Percentiles rank a stretch among this genome's conserved stretches.
Conservation (phyloP, 2,329 filamentous ascomycete genomes). For the Apiospora phragmitis region DNA sequence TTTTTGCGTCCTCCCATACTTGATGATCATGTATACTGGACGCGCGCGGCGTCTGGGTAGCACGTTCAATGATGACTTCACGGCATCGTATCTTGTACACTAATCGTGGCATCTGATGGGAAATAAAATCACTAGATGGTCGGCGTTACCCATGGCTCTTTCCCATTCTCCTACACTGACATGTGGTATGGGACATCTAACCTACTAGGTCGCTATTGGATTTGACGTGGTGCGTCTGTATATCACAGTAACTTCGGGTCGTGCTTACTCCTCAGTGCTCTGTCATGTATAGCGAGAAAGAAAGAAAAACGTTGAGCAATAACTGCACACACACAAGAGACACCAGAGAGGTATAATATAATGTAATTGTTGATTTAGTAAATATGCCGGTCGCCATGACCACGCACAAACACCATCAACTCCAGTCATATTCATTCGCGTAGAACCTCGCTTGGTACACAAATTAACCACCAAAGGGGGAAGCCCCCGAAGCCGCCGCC, state of each 20-base stretch:
- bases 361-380: background rate
- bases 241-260: background rate
- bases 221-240: background rate
- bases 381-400: background rate
- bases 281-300: background rate
- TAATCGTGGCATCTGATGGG: constrained; percentile 7
- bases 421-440: background rate
- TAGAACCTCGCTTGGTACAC: background rate
- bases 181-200: background rate
- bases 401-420: background rate
- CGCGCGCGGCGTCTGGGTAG: constrained; percentile 8
- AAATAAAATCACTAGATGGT: constrained; percentile 6
- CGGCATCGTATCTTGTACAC: constrained; percentile 8
- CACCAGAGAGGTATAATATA: background rate
- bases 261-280: too few relatives aligned
- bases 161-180: background rate
- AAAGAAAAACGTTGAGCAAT: background rate
- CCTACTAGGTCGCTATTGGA: background rate
- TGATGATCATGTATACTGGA: constrained; percentile 1
- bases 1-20: constrained; percentile 1
- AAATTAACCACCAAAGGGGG: background rate
- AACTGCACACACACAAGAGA: background rate
- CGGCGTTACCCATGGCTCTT: background rate
- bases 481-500: constrained; percentile 33
- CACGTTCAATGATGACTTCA: constrained; percentile 3